A percentile compares a stretch with the other conserved stretches of the same genome.
Conservation (phyloP, 495 filamentous ascomycete species). For the Penicillium malachiteum region DNA sequence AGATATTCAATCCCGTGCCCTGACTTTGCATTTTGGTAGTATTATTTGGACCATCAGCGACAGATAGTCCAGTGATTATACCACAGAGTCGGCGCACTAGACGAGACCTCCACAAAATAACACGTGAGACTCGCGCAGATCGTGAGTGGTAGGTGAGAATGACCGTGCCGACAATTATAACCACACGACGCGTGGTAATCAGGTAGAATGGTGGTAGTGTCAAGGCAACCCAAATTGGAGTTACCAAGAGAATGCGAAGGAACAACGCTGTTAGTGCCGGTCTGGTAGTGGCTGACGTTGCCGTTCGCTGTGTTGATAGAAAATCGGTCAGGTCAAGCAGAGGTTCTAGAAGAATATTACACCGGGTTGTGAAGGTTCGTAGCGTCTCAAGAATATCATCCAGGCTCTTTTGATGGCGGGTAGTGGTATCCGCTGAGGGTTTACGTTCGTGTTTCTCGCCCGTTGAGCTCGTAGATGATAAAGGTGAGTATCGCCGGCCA, state of each 20-base stretch:
- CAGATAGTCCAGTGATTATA: conserved; percentile 75
- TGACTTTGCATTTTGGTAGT: conserved; percentile 35
- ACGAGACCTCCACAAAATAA: conserved; percentile 86
- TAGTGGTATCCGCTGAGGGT: conserved; percentile 57
- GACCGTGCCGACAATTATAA: conserved; percentile 76
- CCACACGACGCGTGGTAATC: conserved; percentile 81
- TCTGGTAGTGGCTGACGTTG: conserved; percentile 86
- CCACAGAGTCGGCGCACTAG: conserved; percentile 64
- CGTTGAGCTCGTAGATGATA: conserved; percentile 81
- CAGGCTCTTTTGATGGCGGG: conserved; percentile 77
- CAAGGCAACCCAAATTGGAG: conserved; percentile 80
- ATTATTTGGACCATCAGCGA: conserved; percentile 45
- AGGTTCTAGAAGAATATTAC: conserved; percentile 89
- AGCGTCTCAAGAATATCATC: conserved; percentile 96
- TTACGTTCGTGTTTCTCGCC: conserved; percentile 55
- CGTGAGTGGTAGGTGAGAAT: conserved; percentile 88
- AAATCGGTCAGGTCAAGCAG: conserved; percentile 87
- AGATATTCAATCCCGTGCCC: conserved; percentile 43
- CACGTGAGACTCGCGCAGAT: conserved; percentile 78
- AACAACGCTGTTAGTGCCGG: conserved; percentile 91
- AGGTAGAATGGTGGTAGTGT: conserved; percentile 80
- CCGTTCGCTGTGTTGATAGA: conserved; percentile 84
- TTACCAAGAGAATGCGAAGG: conserved; percentile 81
- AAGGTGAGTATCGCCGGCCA: conserved; percentile 78
- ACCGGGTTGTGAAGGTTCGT: conserved; percentile 80